Evolutionary conservation across 2,329 filamentous ascomycete genomes (phyloP), one percentile per base, ranked within the genome.

Genomic region (Harringtonia aguacate): DNA sequence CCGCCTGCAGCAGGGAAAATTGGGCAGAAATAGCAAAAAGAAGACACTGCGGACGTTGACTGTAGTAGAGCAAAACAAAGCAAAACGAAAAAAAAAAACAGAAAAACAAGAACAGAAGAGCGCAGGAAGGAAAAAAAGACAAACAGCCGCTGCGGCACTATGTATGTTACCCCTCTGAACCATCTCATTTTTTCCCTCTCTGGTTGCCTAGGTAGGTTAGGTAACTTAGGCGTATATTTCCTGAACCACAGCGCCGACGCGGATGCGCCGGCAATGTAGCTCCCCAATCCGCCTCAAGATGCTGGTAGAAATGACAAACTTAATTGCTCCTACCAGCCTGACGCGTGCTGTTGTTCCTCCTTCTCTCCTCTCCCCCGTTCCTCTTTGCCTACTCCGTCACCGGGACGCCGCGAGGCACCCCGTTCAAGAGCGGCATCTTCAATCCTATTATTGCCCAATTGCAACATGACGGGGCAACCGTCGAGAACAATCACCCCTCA

Each of bases 51-150:
- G 29, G 35, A 41, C 36, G 24, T 46, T 36, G 36, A 22, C 33
- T 37, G 28, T 14, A 30, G 28, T 30, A 37, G 13, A 24, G 35
- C 36, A 49, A 50, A 50, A 47, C 39, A 58, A 58, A 58, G 59
- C 55, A 58, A 56, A 58, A 52, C 57, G 52, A 54, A 53, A 56
- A 53, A 62, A 58, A 63, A 56, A 58, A 55, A 49, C 49, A 44
- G 44, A 48, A 50, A 51, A 45, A 52, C 35, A 48, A 43, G 44
- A 44, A 46, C 24, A 43, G 41, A 37, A 49, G 33, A 37, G n/a
- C 38, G 42, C 13, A 45, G 35, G 27, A n/a, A n/a, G n/a, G n/a
- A n/a, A n/a, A 33, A 48, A 46, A 44, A 44, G 29, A 8, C 38
- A 47, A 47, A 43, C 22, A 45, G 33, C 40, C 43, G 41, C 43